Conservation (phyloP, 345 rosid genomes). For the Citrus inodora region DNA sequence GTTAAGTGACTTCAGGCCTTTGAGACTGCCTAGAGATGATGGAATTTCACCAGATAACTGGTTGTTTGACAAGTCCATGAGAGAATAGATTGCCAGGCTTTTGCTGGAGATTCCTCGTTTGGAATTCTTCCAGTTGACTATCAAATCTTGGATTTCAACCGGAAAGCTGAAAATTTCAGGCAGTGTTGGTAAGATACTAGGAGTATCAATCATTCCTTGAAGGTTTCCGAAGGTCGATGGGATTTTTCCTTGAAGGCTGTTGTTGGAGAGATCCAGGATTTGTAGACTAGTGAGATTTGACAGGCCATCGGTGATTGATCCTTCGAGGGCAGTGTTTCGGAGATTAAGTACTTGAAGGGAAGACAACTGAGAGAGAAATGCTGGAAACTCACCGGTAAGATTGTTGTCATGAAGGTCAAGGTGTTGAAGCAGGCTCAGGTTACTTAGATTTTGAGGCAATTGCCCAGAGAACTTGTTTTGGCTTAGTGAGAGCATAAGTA, state of each 20-base stretch:
- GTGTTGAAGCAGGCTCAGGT: constrained; percentile 11
- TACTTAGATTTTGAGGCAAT: constrained; percentile 19
- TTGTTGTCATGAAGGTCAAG: constrained; percentile 44
- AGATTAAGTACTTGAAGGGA: constrained; percentile 33
- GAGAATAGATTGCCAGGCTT: constrained; percentile 18
- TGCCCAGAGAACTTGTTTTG: constrained; percentile 23
- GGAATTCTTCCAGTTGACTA: constrained; percentile 33
- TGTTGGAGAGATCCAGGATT: constrained; percentile 35
- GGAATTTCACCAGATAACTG: constrained; percentile 35
- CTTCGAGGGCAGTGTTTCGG: constrained; percentile 28
- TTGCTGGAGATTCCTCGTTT: constrained; percentile 21
- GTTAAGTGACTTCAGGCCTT: constrained; percentile 28
- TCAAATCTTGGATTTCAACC: constrained; percentile 6
- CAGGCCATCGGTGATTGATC: constrained; percentile 26
- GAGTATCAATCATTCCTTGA: constrained; percentile 21
- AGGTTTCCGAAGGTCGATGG: constrained; percentile 36
- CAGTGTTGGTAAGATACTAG: background rate
- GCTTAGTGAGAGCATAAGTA: constrained; percentile 12
- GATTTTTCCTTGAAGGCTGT: constrained; percentile 23
- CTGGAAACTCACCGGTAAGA: constrained; percentile 29
- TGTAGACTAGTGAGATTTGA: constrained; percentile 30
- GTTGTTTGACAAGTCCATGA: constrained; percentile 43
- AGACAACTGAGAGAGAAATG: constrained; percentile 17
- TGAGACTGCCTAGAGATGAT: constrained; percentile 26
- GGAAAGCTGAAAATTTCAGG: background rate